Evolutionary conservation across 2,329 filamentous ascomycete genomes (phyloP).

Genomic region (Cryphonectria radicalis): DNA sequence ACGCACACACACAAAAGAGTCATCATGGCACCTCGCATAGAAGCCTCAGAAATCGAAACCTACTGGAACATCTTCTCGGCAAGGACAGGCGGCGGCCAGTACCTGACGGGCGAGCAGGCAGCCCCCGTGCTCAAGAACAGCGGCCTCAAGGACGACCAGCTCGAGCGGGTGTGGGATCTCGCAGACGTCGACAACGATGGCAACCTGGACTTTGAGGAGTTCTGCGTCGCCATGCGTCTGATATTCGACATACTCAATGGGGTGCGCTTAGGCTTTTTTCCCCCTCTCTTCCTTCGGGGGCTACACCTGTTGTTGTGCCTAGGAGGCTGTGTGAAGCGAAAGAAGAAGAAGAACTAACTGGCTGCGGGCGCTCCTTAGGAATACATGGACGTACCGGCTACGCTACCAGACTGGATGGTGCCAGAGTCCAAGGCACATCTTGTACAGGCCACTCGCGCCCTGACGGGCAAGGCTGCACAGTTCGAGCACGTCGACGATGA

Average conservation of each 20-base stretch:
- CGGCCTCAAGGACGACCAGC: constrained; percentile 70
- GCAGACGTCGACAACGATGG: constrained; percentile 97
- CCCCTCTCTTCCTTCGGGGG: no score
- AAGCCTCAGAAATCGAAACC: constrained; percentile 65
- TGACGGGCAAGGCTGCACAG: constrained; percentile 77
- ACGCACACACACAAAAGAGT: not conserved
- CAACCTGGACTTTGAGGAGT: constrained; percentile 98
- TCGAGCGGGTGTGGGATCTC: constrained; percentile 97
- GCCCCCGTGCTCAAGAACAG: constrained; percentile 68
- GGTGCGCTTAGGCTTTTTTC: constrained; percentile 49
- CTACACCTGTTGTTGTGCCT: not conserved
- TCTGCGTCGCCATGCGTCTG: constrained; percentile 97
- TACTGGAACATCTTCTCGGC: constrained; percentile 69
- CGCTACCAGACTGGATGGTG: constrained; percentile 93
- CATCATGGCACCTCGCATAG: constrained; percentile 64
- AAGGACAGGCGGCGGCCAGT: constrained; percentile 63
- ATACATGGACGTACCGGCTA: constrained; percentile 83
- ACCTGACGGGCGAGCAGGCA: constrained; percentile 63
- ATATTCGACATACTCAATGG: constrained; percentile 98
- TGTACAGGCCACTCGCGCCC: constrained; percentile 78
- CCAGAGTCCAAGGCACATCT: constrained; percentile 93
- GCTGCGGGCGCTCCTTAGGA: constrained; percentile 58
- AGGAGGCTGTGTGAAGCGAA: not conserved
- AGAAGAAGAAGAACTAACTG: not conserved
- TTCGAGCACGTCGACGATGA: constrained; percentile 88